phyloP scores from a whole-genome alignment of 2,329 filamentous ascomycete species.

The Rhexocercosporidium sp. region DNA sequence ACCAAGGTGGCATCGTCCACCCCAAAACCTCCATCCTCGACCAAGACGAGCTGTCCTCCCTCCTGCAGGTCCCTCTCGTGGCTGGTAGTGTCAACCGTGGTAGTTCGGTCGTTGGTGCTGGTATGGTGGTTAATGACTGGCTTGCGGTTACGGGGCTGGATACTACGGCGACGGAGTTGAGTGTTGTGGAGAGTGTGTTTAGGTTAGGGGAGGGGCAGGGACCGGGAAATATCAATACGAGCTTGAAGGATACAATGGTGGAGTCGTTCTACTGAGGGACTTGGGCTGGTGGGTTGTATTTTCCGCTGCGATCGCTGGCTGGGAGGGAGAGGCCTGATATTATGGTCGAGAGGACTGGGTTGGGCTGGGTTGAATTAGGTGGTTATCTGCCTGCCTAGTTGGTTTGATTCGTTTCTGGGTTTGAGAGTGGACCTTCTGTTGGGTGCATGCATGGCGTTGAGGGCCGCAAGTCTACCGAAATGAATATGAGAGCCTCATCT shows the following conservation, averaged over 20 bases:
- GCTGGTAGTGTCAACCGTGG: conserved; percentile 94
- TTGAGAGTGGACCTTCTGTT: conserved; percentile 2
- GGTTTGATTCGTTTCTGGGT: conserved; percentile 7
- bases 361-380: background rate
- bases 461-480: conserved; percentile 11
- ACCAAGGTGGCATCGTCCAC: conserved; percentile 95
- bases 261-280: conserved; percentile 89
- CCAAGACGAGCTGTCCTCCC: conserved; percentile 92
- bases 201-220: conserved; percentile 86
- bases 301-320: background rate
- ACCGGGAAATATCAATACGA: conserved; percentile 78
- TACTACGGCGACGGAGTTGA: conserved; percentile 96
- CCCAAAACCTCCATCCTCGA: conserved; percentile 97
- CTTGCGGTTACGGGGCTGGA: conserved; percentile 92
- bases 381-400: background rate
- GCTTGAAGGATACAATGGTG: conserved; percentile 96
- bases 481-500: background rate
- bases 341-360: background rate
- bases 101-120: conserved; percentile 91
- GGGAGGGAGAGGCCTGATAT: background rate
- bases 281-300: conserved; percentile 14
- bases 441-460: conserved; percentile 13
- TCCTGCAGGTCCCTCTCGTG: conserved; percentile 94
- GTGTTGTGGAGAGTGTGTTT: conserved; percentile 96
- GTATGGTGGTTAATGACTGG: conserved; percentile 98